These are phyloP conservation scores for Uncinocarpus reesii DNA, from an alignment of 2,329 filamentous ascomycete species.

Conservation along the genomic window DNA sequence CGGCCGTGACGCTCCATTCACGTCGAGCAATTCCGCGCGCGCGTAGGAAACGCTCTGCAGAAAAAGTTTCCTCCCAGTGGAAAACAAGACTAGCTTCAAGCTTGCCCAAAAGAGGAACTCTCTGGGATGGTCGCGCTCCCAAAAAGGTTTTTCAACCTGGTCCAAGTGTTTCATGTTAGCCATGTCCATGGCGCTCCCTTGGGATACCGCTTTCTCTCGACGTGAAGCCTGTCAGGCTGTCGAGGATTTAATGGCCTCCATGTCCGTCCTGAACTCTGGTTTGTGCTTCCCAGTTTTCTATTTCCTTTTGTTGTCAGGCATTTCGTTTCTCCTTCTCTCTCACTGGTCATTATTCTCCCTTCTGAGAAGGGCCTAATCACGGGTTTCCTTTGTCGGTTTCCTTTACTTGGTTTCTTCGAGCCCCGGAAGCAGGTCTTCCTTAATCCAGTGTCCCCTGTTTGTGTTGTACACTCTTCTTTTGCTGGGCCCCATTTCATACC, in stretches of 20 bases:
- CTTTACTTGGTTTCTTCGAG: background rate
- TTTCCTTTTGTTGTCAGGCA: constrained; percentile 16
- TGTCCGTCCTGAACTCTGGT: constrained; percentile 22
- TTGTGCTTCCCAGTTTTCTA: constrained; percentile 12
- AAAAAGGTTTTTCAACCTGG: background rate
- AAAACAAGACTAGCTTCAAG: background rate
- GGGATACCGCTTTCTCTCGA: constrained; percentile 2
- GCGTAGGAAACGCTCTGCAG: background rate
- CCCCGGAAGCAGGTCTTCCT: constrained; percentile 4
- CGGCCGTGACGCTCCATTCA: background rate
- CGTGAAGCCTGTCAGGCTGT: constrained; percentile 4
- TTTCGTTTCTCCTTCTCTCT: constrained; percentile 19
- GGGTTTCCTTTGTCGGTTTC: constrained; percentile 8
- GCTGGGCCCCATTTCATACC: background rate
- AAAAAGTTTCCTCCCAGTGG: background rate
- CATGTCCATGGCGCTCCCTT: constrained; percentile 7
- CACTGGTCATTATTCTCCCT: constrained; percentile 15
- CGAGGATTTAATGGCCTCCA: constrained; percentile 31
- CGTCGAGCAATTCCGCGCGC: constrained; percentile 2
- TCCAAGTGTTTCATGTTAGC: constrained; percentile 14
- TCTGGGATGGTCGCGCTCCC: background rate
- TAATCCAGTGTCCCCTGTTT: background rate
- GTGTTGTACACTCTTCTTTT: constrained; percentile 15
- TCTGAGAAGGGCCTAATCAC: constrained; percentile 12
- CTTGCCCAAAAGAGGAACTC: background rate